Evolutionary conservation across 2,329 filamentous ascomycete species (phyloP).

Genomic region (Fusarium sp.): DNA sequence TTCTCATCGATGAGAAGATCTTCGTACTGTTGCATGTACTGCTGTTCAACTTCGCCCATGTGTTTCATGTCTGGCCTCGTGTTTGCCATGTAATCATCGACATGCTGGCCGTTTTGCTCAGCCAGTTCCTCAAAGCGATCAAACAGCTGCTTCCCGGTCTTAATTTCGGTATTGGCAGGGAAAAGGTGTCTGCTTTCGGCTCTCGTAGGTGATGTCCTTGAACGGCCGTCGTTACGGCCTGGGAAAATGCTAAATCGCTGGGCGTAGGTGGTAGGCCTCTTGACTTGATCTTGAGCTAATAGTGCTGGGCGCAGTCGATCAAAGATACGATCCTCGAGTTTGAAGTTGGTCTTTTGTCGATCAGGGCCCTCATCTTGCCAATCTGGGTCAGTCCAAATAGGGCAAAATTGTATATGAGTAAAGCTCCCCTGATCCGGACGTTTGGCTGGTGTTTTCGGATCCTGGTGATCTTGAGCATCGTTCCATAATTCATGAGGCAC

Average conservation of each 20-base stretch:
- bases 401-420: constrained; percentile 33
- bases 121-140: constrained; percentile 33
- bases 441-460: constrained; percentile 11
- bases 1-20: constrained; percentile 45
- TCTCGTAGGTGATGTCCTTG: constrained; percentile 47
- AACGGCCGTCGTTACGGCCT: constrained; percentile 46
- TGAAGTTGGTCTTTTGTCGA: constrained; percentile 20
- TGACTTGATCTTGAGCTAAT: constrained; percentile 34
- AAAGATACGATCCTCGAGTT: constrained; percentile 26
- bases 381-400: constrained; percentile 45
- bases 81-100: constrained; percentile 39
- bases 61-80: constrained; percentile 17
- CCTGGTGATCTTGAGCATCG: background rate
- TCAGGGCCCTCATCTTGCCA: constrained; percentile 41
- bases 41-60: constrained; percentile 26
- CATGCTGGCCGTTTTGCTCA: constrained; percentile 3
- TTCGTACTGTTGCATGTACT: constrained; percentile 40
- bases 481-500: background rate
- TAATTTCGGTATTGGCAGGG: background rate
- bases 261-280: constrained; percentile 45
- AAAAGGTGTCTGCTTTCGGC: constrained; percentile 33
- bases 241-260: constrained; percentile 47
- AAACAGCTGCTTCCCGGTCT: constrained; percentile 41
- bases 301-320: constrained; percentile 43
- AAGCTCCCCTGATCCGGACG: constrained; percentile 9